These are phyloP conservation scores for Usnea hakonensis DNA, from an alignment of 495 filamentous ascomycete genomes.

Conservation along the genomic window DNA sequence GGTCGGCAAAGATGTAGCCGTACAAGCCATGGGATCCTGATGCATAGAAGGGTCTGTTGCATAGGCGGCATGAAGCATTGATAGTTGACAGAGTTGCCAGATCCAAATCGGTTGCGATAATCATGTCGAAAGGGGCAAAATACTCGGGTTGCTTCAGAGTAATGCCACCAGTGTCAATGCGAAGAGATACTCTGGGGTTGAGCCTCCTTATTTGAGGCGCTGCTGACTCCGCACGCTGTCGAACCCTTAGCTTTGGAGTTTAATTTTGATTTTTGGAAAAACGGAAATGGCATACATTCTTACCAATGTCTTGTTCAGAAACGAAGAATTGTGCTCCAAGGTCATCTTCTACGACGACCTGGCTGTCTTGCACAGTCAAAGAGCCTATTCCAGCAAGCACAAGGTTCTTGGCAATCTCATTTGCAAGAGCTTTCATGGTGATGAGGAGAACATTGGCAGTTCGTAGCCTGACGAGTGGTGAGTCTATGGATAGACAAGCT, in stretches of 20 bases:
- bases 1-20: slow-evolving; percentile 89
- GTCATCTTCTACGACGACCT: slow-evolving; percentile 68
- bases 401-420: slow-evolving; percentile 96
- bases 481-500: slow-evolving; percentile 5
- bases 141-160: slow-evolving; percentile 56
- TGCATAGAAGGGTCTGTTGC: slow-evolving; percentile 77
- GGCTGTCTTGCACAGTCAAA: slow-evolving; percentile 80
- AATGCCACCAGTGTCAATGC: slow-evolving; percentile 57
- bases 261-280: no score
- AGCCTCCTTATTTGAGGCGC: slow-evolving; percentile 68
- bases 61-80: slow-evolving; percentile 73
- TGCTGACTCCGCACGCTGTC: slow-evolving; percentile 72
- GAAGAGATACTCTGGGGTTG: slow-evolving; percentile 81
- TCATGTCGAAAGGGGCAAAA: slow-evolving; percentile 71
- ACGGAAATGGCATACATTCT: slow-evolving; percentile 50
- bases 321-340: slow-evolving; percentile 87
- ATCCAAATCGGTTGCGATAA: slow-evolving; percentile 86
- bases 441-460: slow-evolving; percentile 86
- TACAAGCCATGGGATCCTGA: slow-evolving; percentile 83
- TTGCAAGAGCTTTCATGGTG: slow-evolving; percentile 80
- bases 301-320: slow-evolving; percentile 61
- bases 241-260: slow-evolving; percentile 10
- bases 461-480: slow-evolving; percentile 54
- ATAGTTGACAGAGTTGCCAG: slow-evolving; percentile 62
- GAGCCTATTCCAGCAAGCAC: slow-evolving; percentile 90